Conservation (phyloP, 495 filamentous ascomycete genomes). For the Penicillium antarcticum region DNA sequence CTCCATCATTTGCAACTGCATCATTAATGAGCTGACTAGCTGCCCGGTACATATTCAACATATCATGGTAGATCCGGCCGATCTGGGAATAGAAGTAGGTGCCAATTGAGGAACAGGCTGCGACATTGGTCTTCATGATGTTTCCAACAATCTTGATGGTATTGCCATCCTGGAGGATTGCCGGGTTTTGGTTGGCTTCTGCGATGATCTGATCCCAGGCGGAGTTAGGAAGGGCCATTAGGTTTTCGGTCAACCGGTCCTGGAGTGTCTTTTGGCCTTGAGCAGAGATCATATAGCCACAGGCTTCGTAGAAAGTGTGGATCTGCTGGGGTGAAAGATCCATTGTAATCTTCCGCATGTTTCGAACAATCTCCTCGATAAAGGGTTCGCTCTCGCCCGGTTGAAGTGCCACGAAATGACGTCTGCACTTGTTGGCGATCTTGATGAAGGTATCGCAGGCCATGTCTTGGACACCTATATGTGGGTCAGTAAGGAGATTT, state of each 20-base stretch:
- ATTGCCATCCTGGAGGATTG: slow-evolving; percentile 81
- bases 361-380: slow-evolving; percentile 97
- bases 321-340: slow-evolving; percentile 96
- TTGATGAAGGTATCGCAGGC: slow-evolving; percentile 99
- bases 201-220: slow-evolving; percentile 95
- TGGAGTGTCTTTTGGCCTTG: slow-evolving; percentile 91
- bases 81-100: slow-evolving; percentile 99
- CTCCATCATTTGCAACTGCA: slow-evolving; percentile 78
- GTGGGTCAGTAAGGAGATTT: slow-evolving; percentile 23
- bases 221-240: slow-evolving; percentile 89
- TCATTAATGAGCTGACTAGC: slow-evolving; percentile 95
- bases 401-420: slow-evolving; percentile 95
- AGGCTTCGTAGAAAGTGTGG: slow-evolving; percentile 98
- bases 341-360: slow-evolving; percentile 88
- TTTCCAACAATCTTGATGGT: slow-evolving; percentile 98
- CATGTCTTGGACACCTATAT: slow-evolving; percentile 94
- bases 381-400: slow-evolving; percentile 94
- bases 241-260: slow-evolving; percentile 82
- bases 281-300: slow-evolving; percentile 97
- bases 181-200: slow-evolving; percentile 74
- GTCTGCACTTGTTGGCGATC: slow-evolving; percentile 95
- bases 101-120: slow-evolving; percentile 92
- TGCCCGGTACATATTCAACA: slow-evolving; percentile 97
- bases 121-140: slow-evolving; percentile 99
- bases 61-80: slow-evolving; percentile 94